Evolutionary conservation across 177 flowering plant species (phyloP).

Genomic region (Vitis hybrid): DNA sequence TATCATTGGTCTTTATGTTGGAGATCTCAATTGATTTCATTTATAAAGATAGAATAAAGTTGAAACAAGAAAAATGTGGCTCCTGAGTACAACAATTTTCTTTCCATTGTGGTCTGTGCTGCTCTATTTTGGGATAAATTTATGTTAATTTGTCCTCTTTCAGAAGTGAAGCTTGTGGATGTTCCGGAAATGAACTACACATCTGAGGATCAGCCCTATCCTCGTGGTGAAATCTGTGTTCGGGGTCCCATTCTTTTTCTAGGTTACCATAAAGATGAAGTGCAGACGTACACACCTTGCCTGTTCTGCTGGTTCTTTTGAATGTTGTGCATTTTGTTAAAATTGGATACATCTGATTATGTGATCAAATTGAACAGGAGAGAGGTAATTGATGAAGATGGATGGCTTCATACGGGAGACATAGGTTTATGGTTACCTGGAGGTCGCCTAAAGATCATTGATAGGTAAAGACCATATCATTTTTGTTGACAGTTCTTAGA

Average conservation of each 20-base stretch:
- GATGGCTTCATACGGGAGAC: conserved; percentile 98
- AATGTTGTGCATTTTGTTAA: not conserved
- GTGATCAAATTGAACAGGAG: conserved; percentile 52
- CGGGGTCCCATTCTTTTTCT: conserved; percentile 87
- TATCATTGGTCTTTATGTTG: no score
- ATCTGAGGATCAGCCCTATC: conserved; percentile 85
- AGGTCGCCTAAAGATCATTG: conserved; percentile 93
- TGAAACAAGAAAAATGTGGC: not conserved
- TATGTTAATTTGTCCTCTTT: conserved; percentile 19
- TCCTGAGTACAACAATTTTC: not conserved
- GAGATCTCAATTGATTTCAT: not conserved
- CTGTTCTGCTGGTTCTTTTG: not conserved
- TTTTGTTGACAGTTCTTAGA: not conserved
- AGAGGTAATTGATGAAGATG: conserved; percentile 87
- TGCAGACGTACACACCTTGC: conserved; percentile 66
- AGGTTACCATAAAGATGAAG: conserved; percentile 94
- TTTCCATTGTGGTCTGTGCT: not conserved
- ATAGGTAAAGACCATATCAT: conserved; percentile 52
- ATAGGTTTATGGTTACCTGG: conserved; percentile 84
- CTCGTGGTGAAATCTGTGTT: conserved; percentile 97
- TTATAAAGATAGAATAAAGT: not conserved
- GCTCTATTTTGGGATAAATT: conserved; percentile 5
- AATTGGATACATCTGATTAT: not conserved
- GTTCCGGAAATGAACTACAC: conserved; percentile 98
- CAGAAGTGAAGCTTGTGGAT: conserved; percentile 96